Conservation (phyloP, 2,329 filamentous ascomycete genomes). For the Domatiomyces catenatus region DNA sequence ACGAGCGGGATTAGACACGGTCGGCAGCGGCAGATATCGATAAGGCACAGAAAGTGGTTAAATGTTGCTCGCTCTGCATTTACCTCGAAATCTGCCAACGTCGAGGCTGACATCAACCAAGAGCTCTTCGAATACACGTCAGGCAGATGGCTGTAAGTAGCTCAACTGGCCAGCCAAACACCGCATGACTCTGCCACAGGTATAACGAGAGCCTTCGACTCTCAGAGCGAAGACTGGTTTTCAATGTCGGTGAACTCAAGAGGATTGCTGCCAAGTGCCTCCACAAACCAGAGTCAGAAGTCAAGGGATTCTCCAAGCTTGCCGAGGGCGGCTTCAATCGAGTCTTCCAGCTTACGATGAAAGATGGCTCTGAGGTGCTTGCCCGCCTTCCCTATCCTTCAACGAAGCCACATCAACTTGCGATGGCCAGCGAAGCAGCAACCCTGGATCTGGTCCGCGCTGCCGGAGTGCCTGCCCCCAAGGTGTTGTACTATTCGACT, state of each 20-base stretch:
- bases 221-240: slow-evolving; percentile 1
- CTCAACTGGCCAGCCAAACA: background rate
- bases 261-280: slow-evolving; percentile 10
- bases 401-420: slow-evolving; percentile 18
- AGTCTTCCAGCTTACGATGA: slow-evolving; percentile 20
- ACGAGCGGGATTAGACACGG: background rate
- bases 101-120: too few species aligned
- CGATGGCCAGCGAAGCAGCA: slow-evolving; percentile 25
- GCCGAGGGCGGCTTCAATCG: slow-evolving; percentile 26
- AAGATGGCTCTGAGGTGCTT: slow-evolving; percentile 19
- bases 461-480: slow-evolving; percentile 23
- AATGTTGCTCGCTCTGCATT: background rate
- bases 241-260: slow-evolving; percentile 15
- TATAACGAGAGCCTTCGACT: slow-evolving; percentile 2
- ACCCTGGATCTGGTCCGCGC: slow-evolving; percentile 20
- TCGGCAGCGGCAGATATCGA: background rate
- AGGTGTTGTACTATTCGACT: slow-evolving; percentile 23
- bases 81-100: background rate
- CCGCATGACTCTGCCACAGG: background rate
- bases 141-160: background rate
- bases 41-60: background rate
- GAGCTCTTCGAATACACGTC: background rate
- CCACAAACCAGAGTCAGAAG: slow-evolving; percentile 5
- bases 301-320: slow-evolving; percentile 19
- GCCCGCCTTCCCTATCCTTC: slow-evolving; percentile 23